phyloP scores from a whole-genome alignment of 768 basidiomycete genomes.

The Amanita thiersii region DNA sequence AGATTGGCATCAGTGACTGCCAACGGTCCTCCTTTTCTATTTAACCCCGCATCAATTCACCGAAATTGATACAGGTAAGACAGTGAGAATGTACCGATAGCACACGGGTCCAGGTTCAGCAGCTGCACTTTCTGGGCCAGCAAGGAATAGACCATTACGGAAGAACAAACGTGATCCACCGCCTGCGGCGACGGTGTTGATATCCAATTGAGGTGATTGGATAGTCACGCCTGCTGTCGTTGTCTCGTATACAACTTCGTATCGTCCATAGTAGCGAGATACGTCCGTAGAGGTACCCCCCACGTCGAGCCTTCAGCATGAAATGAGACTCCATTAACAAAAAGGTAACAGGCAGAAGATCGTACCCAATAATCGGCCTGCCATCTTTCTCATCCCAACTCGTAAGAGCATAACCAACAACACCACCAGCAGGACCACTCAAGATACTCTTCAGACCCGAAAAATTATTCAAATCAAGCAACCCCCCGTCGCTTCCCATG shows the following conservation, averaged over 20 bases:
- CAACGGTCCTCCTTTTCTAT: conserved; percentile 82
- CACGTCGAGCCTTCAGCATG: conserved; percentile 64
- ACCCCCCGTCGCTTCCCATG: conserved; percentile 91
- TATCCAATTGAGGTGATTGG: conserved; percentile 88
- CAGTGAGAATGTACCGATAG: conserved; percentile 54
- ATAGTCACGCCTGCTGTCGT: conserved; percentile 93
- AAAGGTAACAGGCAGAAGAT: conserved; percentile 10
- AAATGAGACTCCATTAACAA: not conserved
- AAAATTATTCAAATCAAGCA: conserved; percentile 75
- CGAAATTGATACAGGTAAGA: not conserved
- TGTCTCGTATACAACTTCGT: conserved; percentile 91
- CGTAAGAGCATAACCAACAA: conserved; percentile 90
- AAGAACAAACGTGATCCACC: conserved; percentile 88
- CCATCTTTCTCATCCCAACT: conserved; percentile 75
- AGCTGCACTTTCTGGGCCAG: conserved; percentile 90
- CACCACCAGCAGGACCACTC: conserved; percentile 91
- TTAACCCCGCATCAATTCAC: not conserved
- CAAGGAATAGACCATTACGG: conserved; percentile 83
- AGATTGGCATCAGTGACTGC: conserved; percentile 94
- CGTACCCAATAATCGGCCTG: conserved; percentile 78
- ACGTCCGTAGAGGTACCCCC: conserved; percentile 96
- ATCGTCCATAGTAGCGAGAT: conserved; percentile 84
- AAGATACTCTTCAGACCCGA: conserved; percentile 91
- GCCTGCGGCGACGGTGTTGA: conserved; percentile 94
- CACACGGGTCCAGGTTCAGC: conserved; percentile 92